phyloP scores from a whole-genome alignment of 495 filamentous ascomycete species.

The Neurospora sp. region DNA sequence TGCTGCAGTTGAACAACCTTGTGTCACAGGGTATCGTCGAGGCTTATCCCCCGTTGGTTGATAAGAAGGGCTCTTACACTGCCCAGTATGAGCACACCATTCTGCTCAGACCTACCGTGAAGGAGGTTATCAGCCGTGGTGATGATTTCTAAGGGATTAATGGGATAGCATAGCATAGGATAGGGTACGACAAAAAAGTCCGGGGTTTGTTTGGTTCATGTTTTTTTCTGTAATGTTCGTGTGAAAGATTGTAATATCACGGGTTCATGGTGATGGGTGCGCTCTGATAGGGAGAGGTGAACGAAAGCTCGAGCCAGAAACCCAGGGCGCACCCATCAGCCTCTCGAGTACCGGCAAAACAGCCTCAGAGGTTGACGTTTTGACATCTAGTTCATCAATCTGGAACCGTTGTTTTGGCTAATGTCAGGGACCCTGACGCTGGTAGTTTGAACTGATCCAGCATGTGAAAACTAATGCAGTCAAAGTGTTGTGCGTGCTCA shows the following conservation, averaged over 20 bases:
- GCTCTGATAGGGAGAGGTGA: not conserved
- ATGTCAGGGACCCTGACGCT: not conserved
- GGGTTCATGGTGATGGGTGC: not conserved
- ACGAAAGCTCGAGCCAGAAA: not conserved
- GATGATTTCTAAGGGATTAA: conserved; percentile 61
- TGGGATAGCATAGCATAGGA: not conserved
- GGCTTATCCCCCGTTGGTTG: conserved; percentile 78
- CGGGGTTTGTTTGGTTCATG: not conserved
- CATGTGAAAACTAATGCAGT: not conserved
- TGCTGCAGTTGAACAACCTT: conserved; percentile 73
- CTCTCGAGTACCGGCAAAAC: not conserved
- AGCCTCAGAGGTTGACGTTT: not conserved
- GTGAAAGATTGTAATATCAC: not conserved
- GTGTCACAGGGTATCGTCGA: conserved; percentile 78
- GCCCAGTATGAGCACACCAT: conserved; percentile 96
- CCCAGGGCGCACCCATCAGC: not conserved
- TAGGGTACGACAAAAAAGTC: not conserved
- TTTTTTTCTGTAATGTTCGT: not conserved
- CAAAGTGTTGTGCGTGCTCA: not conserved
- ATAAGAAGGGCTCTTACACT: conserved; percentile 91
- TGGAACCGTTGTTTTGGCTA: not conserved
- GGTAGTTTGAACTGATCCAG: not conserved
- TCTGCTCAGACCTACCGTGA: conserved; percentile 73
- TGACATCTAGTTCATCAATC: not conserved
- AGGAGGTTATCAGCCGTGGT: conserved; percentile 88